These are phyloP conservation scores for Puccinia polysora DNA, from an alignment of 1,284 basidiomycete genomes.

Conservation along the genomic window DNA sequence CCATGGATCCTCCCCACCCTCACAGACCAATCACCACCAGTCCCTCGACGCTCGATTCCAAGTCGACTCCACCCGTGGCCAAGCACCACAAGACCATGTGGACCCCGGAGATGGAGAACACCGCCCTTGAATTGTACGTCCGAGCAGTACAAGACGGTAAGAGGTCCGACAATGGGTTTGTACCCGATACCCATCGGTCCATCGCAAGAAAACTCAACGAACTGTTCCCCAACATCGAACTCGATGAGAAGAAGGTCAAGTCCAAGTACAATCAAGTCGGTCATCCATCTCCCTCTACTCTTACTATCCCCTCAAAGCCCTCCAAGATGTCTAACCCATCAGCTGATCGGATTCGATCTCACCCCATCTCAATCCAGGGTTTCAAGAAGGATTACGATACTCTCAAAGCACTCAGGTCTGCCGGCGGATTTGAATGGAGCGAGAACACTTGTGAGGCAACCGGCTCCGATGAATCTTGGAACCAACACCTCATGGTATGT, in stretches of 20 bases:
- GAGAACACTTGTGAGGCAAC: constrained; percentile 11
- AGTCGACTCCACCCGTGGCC: constrained; percentile 7
- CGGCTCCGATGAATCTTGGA: constrained; percentile 8
- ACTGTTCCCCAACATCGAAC: constrained; percentile 8
- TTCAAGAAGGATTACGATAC: constrained; percentile 24
- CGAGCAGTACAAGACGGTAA: constrained; percentile 10
- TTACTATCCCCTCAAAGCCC: not conserved
- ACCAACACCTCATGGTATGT: constrained; percentile 14
- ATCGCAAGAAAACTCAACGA: constrained; percentile 15
- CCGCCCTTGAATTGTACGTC: constrained; percentile 13
- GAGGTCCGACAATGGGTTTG: constrained; percentile 11
- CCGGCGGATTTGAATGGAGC: constrained; percentile 21
- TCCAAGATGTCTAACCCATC: not conserved
- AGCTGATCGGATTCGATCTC: too few species aligned
- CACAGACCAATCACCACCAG: not conserved
- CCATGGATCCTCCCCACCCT: constrained; percentile 6
- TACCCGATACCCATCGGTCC: constrained; percentile 8
- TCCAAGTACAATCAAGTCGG: constrained; percentile 21
- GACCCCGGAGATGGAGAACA: constrained; percentile 31
- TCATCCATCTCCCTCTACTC: not conserved
- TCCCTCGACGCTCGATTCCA: constrained; percentile 5
- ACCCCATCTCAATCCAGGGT: too few species aligned
- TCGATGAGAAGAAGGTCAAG: constrained; percentile 23
- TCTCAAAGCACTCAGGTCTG: constrained; percentile 8
- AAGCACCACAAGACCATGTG: constrained; percentile 29